Percentiles rank a stretch among this genome's conserved stretches.
Evolutionary conservation across 805 yeast species (phyloP).

Genomic region (Metschnikowia bowlesiae): DNA sequence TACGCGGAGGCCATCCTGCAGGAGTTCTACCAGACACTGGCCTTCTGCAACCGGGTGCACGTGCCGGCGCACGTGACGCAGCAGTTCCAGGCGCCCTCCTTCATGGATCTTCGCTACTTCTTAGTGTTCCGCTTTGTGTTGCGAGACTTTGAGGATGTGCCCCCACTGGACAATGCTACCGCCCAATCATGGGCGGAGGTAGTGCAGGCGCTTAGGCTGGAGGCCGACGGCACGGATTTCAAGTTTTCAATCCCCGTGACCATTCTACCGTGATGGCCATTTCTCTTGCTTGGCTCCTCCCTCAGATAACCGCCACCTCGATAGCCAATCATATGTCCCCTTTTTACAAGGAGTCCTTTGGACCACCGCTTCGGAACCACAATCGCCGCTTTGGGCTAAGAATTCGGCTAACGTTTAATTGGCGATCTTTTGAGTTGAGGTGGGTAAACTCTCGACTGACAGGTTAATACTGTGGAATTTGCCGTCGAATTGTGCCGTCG

Average conservation of each 20-base stretch:
- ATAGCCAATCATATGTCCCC: too few species aligned
- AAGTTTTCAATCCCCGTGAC: constrained; percentile 14
- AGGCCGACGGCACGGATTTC: constrained; percentile 15
- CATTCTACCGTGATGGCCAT: neutral
- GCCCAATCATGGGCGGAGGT: constrained; percentile 8
- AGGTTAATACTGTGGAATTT: too few species aligned
- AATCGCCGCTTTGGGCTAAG: too few species aligned
- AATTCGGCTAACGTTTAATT: too few species aligned
- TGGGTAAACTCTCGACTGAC: too few species aligned
- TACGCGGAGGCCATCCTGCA: constrained; percentile 27
- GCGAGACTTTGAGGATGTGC: constrained; percentile 17
- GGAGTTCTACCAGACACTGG: constrained; percentile 2
- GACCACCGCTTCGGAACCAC: too few species aligned
- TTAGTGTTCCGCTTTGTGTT: constrained; percentile 36
- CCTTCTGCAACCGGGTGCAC: constrained; percentile 14
- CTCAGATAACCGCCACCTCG: too few species aligned
- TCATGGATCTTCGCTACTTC: constrained; percentile 34
- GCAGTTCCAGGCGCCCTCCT: constrained; percentile 34
- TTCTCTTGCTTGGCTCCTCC: too few species aligned
- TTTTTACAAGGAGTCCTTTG: too few species aligned
- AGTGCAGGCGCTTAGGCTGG: constrained; percentile 11
- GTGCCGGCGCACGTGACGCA: constrained; percentile 29
- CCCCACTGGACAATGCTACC: neutral
- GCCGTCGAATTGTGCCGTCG: too few species aligned
- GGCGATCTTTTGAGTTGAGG: too few species aligned